Evolutionary conservation across 768 basidiomycete genomes (phyloP).

Genomic region (Termitomyces sp.): DNA sequence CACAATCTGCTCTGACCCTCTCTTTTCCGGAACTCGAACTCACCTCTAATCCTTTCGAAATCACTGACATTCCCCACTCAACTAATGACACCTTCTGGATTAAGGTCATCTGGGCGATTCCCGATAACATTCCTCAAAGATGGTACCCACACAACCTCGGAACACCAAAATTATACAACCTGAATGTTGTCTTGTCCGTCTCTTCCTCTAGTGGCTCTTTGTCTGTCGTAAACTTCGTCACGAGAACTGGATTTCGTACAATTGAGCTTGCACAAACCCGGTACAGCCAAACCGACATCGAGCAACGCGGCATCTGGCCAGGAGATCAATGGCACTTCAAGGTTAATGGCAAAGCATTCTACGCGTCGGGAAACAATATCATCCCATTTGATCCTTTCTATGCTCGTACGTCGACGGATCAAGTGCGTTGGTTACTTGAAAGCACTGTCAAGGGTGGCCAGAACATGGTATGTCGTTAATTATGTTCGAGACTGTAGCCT

Average conservation of each 20-base stretch:
- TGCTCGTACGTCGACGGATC: constrained; percentile 40
- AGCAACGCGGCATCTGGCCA: constrained; percentile 44
- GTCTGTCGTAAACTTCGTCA: constrained; percentile 29
- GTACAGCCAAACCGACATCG: constrained; percentile 39
- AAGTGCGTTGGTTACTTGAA: constrained; percentile 50
- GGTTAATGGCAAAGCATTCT: constrained; percentile 53
- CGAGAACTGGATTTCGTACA: constrained; percentile 55
- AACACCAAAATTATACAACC: constrained; percentile 47
- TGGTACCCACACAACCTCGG: constrained; percentile 57
- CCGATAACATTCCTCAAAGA: constrained; percentile 38
- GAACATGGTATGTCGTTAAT: constrained; percentile 44
- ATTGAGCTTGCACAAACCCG: constrained; percentile 45
- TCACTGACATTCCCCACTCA: constrained; percentile 16
- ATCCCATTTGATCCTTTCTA: constrained; percentile 63
- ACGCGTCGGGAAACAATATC: constrained; percentile 50
- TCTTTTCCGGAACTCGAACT: constrained; percentile 43
- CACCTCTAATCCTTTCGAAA: constrained; percentile 26
- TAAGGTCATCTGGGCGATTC: constrained; percentile 38
- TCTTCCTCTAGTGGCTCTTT: constrained; percentile 3
- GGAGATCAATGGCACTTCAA: constrained; percentile 60
- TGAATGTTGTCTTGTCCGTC: constrained; percentile 35
- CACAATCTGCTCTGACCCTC: constrained; percentile 32
- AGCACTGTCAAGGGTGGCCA: constrained; percentile 50
- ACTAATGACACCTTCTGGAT: constrained; percentile 31
- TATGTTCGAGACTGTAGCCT: not conserved